Evolutionary conservation across 2,329 filamentous ascomycete species (phyloP).

Genomic region (Colletotrichum scovillei): DNA sequence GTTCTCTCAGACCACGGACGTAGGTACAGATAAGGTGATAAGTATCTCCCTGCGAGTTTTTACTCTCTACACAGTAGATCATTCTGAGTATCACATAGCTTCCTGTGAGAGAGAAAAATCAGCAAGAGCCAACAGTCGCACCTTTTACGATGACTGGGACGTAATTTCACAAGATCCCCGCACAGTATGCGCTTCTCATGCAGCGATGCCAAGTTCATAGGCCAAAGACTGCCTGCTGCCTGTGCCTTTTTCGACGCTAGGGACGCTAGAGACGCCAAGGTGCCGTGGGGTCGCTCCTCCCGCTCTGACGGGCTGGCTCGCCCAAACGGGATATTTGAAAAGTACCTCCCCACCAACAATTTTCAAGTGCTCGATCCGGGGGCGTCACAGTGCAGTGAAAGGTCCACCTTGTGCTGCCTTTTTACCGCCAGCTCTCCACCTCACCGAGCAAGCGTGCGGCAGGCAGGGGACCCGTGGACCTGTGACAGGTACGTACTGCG

Average conservation of each 20-base stretch:
- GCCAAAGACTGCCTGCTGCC: constrained; percentile 21
- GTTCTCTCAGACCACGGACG: background rate
- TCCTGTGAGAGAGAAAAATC: background rate
- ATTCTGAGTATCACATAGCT: background rate
- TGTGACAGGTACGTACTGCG: background rate
- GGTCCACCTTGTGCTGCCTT: background rate
- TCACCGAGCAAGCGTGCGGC: background rate
- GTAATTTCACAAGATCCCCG: background rate
- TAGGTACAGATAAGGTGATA: too few relatives aligned
- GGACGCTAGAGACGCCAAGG: constrained; percentile 12
- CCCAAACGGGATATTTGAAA: constrained; percentile 13
- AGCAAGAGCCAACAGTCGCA: background rate
- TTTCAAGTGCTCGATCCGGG: constrained; percentile 7
- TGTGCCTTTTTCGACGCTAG: constrained; percentile 11
- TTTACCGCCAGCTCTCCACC: background rate
- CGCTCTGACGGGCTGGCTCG: constrained; percentile 30
- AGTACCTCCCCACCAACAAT: constrained; percentile 18
- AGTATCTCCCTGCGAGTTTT: background rate
- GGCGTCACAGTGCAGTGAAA: constrained; percentile 12
- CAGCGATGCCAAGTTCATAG: background rate
- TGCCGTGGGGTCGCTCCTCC: constrained; percentile 27
- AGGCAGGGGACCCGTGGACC: background rate
- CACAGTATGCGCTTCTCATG: background rate
- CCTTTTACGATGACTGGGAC: background rate
- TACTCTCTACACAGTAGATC: background rate